A percentile compares a stretch with the other conserved stretches of the same genome.
Conservation (phyloP, 352 stramenopile species). For the Phytophthora tentaculata region DNA sequence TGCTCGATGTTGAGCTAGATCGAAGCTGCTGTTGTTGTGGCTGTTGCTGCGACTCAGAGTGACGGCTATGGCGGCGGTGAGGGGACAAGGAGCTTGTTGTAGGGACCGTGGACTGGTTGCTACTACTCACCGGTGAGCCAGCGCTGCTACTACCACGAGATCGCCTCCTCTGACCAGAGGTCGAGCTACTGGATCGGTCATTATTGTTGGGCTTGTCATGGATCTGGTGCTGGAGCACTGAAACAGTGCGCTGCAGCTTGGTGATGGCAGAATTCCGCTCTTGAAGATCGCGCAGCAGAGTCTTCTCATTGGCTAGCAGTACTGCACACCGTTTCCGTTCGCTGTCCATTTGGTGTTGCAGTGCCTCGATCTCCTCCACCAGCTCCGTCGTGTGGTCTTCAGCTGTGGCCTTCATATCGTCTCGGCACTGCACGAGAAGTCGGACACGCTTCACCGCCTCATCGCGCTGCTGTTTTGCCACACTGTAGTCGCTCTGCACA, state of each 20-base stretch:
- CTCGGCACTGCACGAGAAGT: constrained; percentile 62
- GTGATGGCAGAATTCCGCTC: constrained; percentile 61
- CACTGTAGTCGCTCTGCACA: constrained; percentile 48
- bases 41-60: constrained; percentile 24
- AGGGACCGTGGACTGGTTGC: constrained; percentile 39
- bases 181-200: constrained; percentile 25
- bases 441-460: constrained; percentile 64
- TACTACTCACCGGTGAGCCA: constrained; percentile 35
- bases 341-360: constrained; percentile 69
- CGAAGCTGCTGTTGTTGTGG: constrained; percentile 16
- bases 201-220: constrained; percentile 27
- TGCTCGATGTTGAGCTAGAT: constrained; percentile 23
- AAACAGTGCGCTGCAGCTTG: constrained; percentile 59
- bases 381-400: constrained; percentile 69
- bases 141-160: constrained; percentile 31
- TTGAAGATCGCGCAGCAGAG: constrained; percentile 69
- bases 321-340: constrained; percentile 70
- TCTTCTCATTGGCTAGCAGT: constrained; percentile 75
- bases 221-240: constrained; percentile 39
- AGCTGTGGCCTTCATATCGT: constrained; percentile 68
- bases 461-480: constrained; percentile 59
- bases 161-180: constrained; percentile 23
- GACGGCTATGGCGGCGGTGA: constrained; percentile 15
- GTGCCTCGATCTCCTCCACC: constrained; percentile 72
- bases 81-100: constrained; percentile 35